Percentiles rank a stretch among this genome's conserved stretches.
Evolutionary conservation across 2,329 filamentous ascomycete species (phyloP).

Genomic region (Colletotrichum salicis): DNA sequence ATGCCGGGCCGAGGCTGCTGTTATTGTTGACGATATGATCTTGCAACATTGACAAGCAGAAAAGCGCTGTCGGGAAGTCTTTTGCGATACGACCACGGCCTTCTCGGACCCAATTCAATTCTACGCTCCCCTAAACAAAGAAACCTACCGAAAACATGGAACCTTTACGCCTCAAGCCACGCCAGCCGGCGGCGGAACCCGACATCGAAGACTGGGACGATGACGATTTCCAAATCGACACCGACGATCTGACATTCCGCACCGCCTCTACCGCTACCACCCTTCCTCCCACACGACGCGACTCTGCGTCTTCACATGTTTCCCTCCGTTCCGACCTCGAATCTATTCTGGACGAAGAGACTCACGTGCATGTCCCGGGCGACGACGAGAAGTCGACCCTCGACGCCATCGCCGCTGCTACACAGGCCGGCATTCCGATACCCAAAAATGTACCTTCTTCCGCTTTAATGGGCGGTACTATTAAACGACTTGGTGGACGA

Average conservation of each 20-base stretch:
- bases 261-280: slow-evolving; percentile 59
- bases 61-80: slow-evolving; percentile 35
- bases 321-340: slow-evolving; percentile 87
- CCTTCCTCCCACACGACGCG: slow-evolving; percentile 66
- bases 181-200: slow-evolving; percentile 63
- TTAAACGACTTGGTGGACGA: slow-evolving; percentile 84
- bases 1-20: slow-evolving; percentile 35
- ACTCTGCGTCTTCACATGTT: slow-evolving; percentile 83
- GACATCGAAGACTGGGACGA: slow-evolving; percentile 83
- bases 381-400: slow-evolving; percentile 86
- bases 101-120: slow-evolving; percentile 17
- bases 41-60: slow-evolving; percentile 35
- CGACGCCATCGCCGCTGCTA: slow-evolving; percentile 88
- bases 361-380: slow-evolving; percentile 84
- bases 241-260: slow-evolving; percentile 71
- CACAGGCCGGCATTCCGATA: slow-evolving; percentile 90
- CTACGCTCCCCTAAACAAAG: slow-evolving; percentile 17
- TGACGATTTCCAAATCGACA: slow-evolving; percentile 77
- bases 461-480: slow-evolving; percentile 90
- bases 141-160: slow-evolving; percentile 57
- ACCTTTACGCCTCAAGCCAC: slow-evolving; percentile 62
- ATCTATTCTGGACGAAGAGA: slow-evolving; percentile 81
- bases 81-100: slow-evolving; percentile 12
- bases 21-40: slow-evolving; percentile 39
- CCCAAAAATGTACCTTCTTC: slow-evolving; percentile 88